Evolutionary conservation across 2,329 filamentous ascomycete genomes (phyloP), one percentile per base, ranked within the genome.

Genomic region (Colletotrichum liriopes): DNA sequence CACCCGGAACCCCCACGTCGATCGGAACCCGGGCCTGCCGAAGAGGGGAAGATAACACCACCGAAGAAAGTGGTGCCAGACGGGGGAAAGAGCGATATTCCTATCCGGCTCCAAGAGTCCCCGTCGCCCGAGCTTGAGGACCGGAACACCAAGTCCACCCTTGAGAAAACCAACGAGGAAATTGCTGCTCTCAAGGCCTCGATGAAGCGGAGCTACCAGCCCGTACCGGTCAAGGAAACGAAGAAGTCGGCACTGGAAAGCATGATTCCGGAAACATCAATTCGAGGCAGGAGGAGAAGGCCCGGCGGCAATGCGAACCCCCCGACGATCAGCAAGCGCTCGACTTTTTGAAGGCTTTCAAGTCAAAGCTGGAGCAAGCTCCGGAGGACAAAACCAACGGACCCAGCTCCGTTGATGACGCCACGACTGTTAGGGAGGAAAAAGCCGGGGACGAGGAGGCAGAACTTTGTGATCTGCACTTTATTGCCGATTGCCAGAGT

Each of bases 401-500:
- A 67, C 60, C 75, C 14, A 11, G 20, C 39, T 70, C 67, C 39
- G 67, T 66, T 11, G 76, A 78, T 12, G 77, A 79, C 16, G 78
- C 78, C 41, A 76, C 76, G 6, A 77, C 77, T 47, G 77, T 75
- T 7, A 73, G 74, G 43, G 66, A 73, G 1, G 69, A 41, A 7
- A 74, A 51, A 23, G 76, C 75, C 79, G 87, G 88, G 23, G 92
- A 92, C 3, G 90, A 93, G 49, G 94, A 97, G 79, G 92, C 91
- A 3, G 88, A 88, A 61, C 86, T 97, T 5, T 99, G 96, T 79
- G 96, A 98, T 80, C 84, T 99, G 45, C 96, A 99, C 81, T 99
- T 98, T 81, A 97, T 99, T 74, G 93, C 93, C 60, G 94, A 97
- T 77, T 99, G 96, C 81, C 94, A 98, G 79, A 98, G 94, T 55